Conservation (phyloP, 345 rosid genomes). For the Hypericum perforatum region DNA sequence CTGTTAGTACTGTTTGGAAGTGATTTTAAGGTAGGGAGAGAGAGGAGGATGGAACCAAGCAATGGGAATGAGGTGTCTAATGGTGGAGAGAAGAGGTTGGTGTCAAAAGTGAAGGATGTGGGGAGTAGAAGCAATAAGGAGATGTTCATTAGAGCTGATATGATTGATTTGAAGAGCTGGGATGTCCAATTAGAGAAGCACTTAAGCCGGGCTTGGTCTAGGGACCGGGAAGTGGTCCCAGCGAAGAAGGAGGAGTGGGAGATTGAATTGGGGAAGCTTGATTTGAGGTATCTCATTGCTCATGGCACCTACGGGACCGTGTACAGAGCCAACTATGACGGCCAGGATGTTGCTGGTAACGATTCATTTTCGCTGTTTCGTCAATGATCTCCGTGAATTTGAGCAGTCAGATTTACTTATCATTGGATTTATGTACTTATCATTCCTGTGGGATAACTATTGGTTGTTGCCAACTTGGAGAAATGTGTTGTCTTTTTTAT, state of each 20-base stretch:
- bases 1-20: no score
- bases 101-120: slow-evolving; percentile 8
- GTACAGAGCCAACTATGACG: slow-evolving; percentile 27
- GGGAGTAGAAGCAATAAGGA: slow-evolving; percentile 15
- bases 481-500: no score
- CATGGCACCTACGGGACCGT: slow-evolving; percentile 25
- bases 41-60: slow-evolving; percentile 2
- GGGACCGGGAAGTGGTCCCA: slow-evolving; percentile 15
- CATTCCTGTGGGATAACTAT: no score
- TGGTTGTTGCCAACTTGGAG: no score
- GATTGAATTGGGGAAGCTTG: slow-evolving; percentile 20
- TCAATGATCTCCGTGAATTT: background rate
- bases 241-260: slow-evolving; percentile 21
- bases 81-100: slow-evolving; percentile 4
- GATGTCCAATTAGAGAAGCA: slow-evolving; percentile 27
- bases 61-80: slow-evolving; percentile 11
- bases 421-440: no score
- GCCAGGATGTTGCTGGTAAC: slow-evolving; percentile 28
- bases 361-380: background rate
- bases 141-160: slow-evolving; percentile 21
- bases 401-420: background rate
- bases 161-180: slow-evolving; percentile 27
- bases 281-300: slow-evolving; percentile 20
- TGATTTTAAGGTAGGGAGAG: background rate
- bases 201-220: slow-evolving; percentile 26